phyloP scores from a whole-genome alignment of 148 eudicot species.

The Oxyria digyna region DNA sequence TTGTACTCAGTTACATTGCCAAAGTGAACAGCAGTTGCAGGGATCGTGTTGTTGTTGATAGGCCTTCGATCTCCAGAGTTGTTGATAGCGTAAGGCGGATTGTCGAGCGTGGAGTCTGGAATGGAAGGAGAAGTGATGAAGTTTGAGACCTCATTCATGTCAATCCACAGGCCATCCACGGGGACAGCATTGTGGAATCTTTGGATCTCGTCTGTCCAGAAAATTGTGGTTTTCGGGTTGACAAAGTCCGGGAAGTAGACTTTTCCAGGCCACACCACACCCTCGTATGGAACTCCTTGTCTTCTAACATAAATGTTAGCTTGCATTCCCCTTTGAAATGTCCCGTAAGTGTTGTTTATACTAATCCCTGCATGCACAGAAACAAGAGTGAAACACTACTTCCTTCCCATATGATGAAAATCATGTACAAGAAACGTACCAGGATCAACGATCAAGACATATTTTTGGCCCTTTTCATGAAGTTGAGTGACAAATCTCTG shows the following conservation, averaged over 20 bases:
- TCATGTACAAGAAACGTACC: constrained; percentile 13
- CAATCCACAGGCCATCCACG: constrained; percentile 36
- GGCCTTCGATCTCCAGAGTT: constrained; percentile 20
- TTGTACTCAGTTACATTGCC: constrained; percentile 31
- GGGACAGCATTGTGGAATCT: constrained; percentile 19
- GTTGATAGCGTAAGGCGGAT: constrained; percentile 47
- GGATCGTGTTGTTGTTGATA: constrained; percentile 27
- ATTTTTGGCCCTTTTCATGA: constrained; percentile 34
- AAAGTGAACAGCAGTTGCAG: constrained; percentile 32
- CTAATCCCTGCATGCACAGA: constrained; percentile 13
- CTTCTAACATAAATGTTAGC: constrained; percentile 34
- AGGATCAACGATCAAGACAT: constrained; percentile 39
- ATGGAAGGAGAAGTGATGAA: constrained; percentile 18
- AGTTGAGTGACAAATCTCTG: constrained; percentile 25
- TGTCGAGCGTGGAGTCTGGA: constrained; percentile 25
- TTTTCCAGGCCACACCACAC: constrained; percentile 46
- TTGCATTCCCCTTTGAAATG: constrained; percentile 31
- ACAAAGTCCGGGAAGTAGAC: constrained; percentile 42
- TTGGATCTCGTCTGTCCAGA: constrained; percentile 38
- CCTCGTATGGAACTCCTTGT: constrained; percentile 36
- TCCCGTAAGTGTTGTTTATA: constrained; percentile 26
- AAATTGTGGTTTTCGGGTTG: constrained; percentile 26
- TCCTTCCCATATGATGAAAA: not conserved
- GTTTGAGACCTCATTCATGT: constrained; percentile 39
- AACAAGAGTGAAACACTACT: not conserved